These are phyloP conservation scores for Rhizopus sp. DNA, from an alignment of 371 early-diverging fungal species.

Conservation along the genomic window DNA sequence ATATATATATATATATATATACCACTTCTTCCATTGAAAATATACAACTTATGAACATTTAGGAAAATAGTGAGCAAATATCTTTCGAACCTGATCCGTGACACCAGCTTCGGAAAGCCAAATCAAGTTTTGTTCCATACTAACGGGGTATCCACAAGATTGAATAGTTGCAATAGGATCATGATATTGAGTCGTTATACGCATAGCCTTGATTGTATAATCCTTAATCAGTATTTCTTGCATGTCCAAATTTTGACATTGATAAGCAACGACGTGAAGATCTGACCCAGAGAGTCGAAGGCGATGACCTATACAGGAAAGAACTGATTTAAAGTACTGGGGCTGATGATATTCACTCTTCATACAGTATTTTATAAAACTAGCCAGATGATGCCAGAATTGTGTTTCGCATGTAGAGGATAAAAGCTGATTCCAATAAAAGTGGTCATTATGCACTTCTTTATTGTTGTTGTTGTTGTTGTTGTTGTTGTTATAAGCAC, in stretches of 20 bases:
- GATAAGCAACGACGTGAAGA: neutral
- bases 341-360: neutral
- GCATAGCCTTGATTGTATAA: neutral
- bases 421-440: neutral
- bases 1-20: too few relatives aligned
- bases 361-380: neutral
- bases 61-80: neutral
- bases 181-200: neutral
- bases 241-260: neutral
- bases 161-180: neutral
- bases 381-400: neutral
- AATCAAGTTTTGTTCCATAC: neutral
- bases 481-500: neutral
- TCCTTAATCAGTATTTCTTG: neutral
- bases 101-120: neutral
- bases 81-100: neutral
- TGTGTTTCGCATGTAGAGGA: neutral
- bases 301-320: neutral
- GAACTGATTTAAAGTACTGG: neutral
- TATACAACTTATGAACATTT: too few relatives aligned
- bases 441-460: neutral
- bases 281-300: neutral
- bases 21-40: too few relatives aligned
- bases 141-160: neutral
- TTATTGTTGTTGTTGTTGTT: too few relatives aligned